Evolutionary conservation across 805 yeast species (phyloP), one percentile per base, ranked within the genome.

Genomic region (Metschnikowia arizonensis): DNA sequence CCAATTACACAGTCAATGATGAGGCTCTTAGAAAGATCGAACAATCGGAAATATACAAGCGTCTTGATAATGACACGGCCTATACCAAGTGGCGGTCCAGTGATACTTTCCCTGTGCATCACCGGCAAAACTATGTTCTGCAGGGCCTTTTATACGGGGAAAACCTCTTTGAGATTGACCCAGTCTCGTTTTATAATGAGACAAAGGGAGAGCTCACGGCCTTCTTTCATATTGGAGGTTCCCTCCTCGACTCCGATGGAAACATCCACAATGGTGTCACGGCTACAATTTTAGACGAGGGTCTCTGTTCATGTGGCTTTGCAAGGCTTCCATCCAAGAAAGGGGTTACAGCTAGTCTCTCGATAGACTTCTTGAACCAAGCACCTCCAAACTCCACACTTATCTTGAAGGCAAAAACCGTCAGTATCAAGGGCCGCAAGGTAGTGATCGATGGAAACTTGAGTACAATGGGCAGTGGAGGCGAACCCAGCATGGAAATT

Each of bases 291-390:
- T 50, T 91, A 43, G 98, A 91, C 64, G 97, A 90, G 60, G 83
- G 85, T 0, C 66, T 91, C 24, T 88, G 96, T 57, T 73, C 81
- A 35, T 85, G 95, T 57, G 98, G 97, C 12, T 91, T 89, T 60
- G 81, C 88, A 3, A 67, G 76, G 23, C 69, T 91, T 10, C 98
- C 98, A 1, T 79, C 82, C 46, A 77, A 81, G 45, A 73, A 84
- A 41, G 99, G 98, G 11, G 96, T 93, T 19, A 91, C 99, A 0
- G 99, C 96, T 0, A 76, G 73, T 41, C 68, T 91, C 34, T 65
- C 76, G 2, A 70, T 91, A 7, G 72, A 84, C 42, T 91, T 88
- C 63, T 73, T 74, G 33, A 75, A 73, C 50, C 85, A 83, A 32
- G 79, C 81, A 0, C 74, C 73, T 2, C 83, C 89, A 0, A 77